Evolutionary conservation across 352 stramenopile species (phyloP).

Genomic region (Phytophthora citricola): DNA sequence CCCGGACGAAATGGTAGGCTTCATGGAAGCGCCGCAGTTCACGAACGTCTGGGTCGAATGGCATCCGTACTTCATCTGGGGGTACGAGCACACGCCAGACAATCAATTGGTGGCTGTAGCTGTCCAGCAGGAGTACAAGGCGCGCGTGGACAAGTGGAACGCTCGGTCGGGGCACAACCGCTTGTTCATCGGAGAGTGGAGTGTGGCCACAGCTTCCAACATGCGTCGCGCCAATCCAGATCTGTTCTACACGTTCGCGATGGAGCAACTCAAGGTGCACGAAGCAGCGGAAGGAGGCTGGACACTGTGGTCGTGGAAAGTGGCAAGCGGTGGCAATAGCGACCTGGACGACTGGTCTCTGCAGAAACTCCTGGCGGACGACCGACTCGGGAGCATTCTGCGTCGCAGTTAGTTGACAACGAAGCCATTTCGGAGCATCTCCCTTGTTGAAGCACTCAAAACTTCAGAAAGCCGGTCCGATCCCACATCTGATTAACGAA

Average conservation of each 20-base stretch:
- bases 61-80: constrained; percentile 86
- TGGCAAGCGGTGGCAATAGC: constrained; percentile 42
- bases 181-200: constrained; percentile 73
- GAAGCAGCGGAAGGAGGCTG: constrained; percentile 59
- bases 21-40: constrained; percentile 58
- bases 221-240: constrained; percentile 52
- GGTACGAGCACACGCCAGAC: constrained; percentile 64
- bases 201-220: constrained; percentile 50
- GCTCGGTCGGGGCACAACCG: constrained; percentile 34
- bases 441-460: constrained; percentile 19
- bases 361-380: constrained; percentile 57
- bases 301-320: constrained; percentile 75
- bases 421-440: constrained; percentile 8
- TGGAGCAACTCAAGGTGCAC: constrained; percentile 61
- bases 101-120: constrained; percentile 50
- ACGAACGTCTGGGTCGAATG: constrained; percentile 87
- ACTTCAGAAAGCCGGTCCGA: constrained; percentile 23
- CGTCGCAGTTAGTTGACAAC: constrained; percentile 6
- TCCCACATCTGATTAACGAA: not conserved
- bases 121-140: constrained; percentile 42
- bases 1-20: constrained; percentile 57
- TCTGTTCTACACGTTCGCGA: constrained; percentile 53
- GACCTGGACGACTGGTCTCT: constrained; percentile 65
- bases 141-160: constrained; percentile 44
- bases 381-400: constrained; percentile 23